phyloP scores from a whole-genome alignment of 331 rosid species.

The Spiraea crenata region DNA sequence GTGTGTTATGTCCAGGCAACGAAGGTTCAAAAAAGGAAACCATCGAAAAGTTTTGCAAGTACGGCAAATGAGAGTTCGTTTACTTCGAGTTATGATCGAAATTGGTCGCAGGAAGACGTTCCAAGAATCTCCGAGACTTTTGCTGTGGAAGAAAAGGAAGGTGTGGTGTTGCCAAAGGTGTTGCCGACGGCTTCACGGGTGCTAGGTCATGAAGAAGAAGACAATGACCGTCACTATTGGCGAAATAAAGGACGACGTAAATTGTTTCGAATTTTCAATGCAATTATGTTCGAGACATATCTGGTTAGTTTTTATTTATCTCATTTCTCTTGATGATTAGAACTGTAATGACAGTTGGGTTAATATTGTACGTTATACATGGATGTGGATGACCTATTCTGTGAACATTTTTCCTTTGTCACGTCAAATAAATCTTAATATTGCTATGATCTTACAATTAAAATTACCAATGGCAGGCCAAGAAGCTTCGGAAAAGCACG shows the following conservation, averaged over 20 bases:
- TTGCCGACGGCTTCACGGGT: conserved; percentile 1
- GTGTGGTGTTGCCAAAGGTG: conserved; percentile 14
- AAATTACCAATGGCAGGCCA: conserved; percentile 8
- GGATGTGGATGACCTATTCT: no score
- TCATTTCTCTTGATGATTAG: not conserved
- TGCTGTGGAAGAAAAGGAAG: conserved; percentile 25
- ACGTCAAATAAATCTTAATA: no score
- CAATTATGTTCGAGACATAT: conserved; percentile 33
- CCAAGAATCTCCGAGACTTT: not conserved
- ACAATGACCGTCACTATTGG: not conserved
- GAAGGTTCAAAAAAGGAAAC: conserved; percentile 13
- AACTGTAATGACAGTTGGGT: not conserved
- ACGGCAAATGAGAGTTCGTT: conserved; percentile 10
- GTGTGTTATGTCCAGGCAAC: conserved; percentile 9
- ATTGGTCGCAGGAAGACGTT: conserved; percentile 1
- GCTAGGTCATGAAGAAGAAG: not conserved
- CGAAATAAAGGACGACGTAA: conserved; percentile 18
- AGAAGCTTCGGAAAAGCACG: conserved; percentile 17
- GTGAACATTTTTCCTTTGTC: no score
- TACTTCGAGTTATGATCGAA: not conserved
- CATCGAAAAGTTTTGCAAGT: not conserved
- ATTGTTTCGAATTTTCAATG: conserved; percentile 26
- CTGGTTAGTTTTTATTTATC: conserved; percentile 33
- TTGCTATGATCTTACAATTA: not conserved
- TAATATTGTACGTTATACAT: no score